phyloP scores from a whole-genome alignment of 140 eudicot species.

The Oenanthe javanica region DNA sequence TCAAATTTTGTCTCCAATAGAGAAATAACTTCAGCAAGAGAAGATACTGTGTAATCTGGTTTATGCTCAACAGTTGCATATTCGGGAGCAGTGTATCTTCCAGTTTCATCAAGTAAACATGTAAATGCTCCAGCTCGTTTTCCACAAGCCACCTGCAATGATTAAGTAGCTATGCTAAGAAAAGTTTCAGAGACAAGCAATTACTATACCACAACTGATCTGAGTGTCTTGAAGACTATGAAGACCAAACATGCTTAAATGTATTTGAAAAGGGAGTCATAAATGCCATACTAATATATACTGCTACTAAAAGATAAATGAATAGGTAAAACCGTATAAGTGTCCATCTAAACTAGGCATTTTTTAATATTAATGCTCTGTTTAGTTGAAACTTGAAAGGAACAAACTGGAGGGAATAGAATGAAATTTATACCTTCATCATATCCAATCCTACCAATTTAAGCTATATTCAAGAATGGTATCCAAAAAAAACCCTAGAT shows the following conservation, averaged over 20 bases:
- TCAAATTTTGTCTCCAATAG: conserved; percentile 63
- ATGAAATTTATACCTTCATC: background rate
- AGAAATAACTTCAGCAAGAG: conserved; percentile 58
- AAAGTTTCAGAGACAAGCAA: background rate
- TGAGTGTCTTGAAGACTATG: background rate
- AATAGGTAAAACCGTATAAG: background rate
- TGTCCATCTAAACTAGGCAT: background rate
- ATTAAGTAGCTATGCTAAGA: background rate
- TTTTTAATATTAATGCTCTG: background rate
- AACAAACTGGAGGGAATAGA: background rate
- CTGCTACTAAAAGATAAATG: background rate
- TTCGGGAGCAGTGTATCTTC: conserved; percentile 76
- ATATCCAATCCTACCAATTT: background rate
- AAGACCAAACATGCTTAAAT: background rate
- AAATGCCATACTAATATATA: background rate
- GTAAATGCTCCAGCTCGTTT: conserved; percentile 91
- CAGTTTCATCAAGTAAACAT: conserved; percentile 89
- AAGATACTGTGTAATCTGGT: conserved; percentile 90
- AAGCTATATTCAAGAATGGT: no score
- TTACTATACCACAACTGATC: background rate
- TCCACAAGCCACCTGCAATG: conserved; percentile 87
- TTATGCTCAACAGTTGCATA: conserved; percentile 54
- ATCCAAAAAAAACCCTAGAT: no score
- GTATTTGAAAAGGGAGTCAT: background rate
- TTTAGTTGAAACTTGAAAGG: background rate